These are phyloP conservation scores for Neopestalotiopsis clavispora DNA, from an alignment of 2,329 filamentous ascomycete genomes.

Conservation along the genomic window DNA sequence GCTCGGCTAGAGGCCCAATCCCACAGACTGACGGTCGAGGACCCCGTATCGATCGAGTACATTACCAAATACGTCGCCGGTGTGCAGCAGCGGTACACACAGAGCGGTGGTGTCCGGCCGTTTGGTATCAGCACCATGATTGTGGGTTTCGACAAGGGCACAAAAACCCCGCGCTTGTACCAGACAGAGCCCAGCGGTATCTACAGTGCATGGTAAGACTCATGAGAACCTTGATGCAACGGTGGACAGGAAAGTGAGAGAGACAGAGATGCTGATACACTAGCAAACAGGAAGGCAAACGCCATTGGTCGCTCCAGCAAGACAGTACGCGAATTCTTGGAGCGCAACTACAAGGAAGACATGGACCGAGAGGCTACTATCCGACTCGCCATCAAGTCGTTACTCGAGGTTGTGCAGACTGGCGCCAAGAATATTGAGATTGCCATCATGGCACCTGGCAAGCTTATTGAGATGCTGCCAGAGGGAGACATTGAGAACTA, in stretches of 20 bases:
- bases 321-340: conserved; percentile 97
- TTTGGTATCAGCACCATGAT: conserved; percentile 98
- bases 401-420: conserved; percentile 97
- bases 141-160: conserved; percentile 96
- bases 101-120: conserved; percentile 97
- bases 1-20: conserved; percentile 96
- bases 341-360: conserved; percentile 97
- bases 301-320: conserved; percentile 98
- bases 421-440: conserved; percentile 99
- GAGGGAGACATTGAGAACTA: conserved; percentile 96
- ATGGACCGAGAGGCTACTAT: conserved; percentile 98
- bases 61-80: conserved; percentile 98
- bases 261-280: neutral
- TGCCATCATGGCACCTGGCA: conserved; percentile 93
- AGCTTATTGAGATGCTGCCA: conserved; percentile 89
- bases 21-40: conserved; percentile 94
- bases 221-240: neutral
- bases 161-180: conserved; percentile 87
- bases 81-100: conserved; percentile 98
- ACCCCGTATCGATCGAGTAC: conserved; percentile 97
- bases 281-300: conserved; percentile 85
- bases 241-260: neutral
- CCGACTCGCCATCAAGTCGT: conserved; percentile 95
- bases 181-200: conserved; percentile 99
- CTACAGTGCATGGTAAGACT: conserved; percentile 91